Evolutionary conservation across 306 rosid genomes (phyloP).

Genomic region (Sphenostylis stenocarpa): DNA sequence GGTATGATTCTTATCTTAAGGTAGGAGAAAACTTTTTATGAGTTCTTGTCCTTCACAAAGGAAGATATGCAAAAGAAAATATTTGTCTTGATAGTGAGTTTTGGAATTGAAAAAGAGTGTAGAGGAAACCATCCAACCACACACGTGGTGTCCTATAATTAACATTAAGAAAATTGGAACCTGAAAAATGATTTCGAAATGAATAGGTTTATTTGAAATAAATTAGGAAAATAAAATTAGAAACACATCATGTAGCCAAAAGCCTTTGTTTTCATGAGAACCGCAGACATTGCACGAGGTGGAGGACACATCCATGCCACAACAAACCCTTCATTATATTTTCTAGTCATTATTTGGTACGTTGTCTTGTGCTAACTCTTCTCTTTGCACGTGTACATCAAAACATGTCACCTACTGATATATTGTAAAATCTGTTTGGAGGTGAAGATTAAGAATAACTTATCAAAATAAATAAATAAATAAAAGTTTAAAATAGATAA

Average conservation of each 20-base stretch:
- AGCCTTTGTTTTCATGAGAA: constrained; percentile 30
- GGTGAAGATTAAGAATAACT: too few species aligned
- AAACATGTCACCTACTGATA: too few species aligned
- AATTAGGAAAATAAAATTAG: not conserved
- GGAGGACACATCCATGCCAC: not conserved
- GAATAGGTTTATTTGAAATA: not conserved
- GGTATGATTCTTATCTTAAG: constrained; percentile 6
- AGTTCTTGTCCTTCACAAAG: not conserved
- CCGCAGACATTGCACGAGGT: constrained; percentile 37
- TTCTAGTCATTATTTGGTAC: not conserved
- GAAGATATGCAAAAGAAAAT: not conserved
- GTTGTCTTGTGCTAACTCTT: too few species aligned
- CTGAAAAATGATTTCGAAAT: too few species aligned
- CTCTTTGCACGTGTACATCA: too few species aligned
- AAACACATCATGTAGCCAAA: constrained; percentile 15
- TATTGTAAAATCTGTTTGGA: too few species aligned
- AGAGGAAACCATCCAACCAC: not conserved
- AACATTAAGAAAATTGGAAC: not conserved
- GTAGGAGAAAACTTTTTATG: not conserved
- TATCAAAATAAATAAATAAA: too few species aligned
- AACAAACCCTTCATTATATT: constrained; percentile 13
- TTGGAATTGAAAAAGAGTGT: not conserved
- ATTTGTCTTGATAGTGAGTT: not conserved
- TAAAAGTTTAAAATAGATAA: too few species aligned
- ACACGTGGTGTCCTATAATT: not conserved